Evolutionary conservation across 1,284 basidiomycete genomes (phyloP), one percentile per base, ranked within the genome.

Genomic region (Cryptococcus maquisensis): DNA sequence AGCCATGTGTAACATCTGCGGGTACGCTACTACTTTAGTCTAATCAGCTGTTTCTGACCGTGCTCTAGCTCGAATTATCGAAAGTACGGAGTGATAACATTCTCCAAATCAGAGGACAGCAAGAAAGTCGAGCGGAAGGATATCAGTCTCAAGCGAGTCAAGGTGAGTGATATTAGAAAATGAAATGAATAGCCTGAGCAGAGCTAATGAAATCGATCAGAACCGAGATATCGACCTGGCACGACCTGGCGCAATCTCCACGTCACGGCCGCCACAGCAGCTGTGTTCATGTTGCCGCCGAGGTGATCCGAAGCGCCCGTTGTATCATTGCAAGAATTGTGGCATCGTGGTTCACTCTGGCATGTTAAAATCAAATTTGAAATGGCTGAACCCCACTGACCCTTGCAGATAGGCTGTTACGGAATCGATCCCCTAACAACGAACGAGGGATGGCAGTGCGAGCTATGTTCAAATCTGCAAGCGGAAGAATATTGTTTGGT

Each of bases 1-100:
- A 82, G 80, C 90, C 44, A 82, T 93, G 61, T 91, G 90, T 73
- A 87, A 91, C 48, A 80, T 74, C 32, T 94, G 90, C 67, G 90
- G 90, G 48, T 71, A 54, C 61, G 70, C 64, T 79, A 81, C 37
- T 15, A 15, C 21, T 32, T 28, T 18, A 7, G 16, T 26, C 21
- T 5, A 21, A 36, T 45, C 5, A 13, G 12, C 35, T n/a, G 18
- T 18, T n/a, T 7, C 16, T 37, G 21, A n/a, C n/a, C 20, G 10
- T 39, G 28, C 7, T 50, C 23, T 13, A 68, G 66, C 1, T 65
- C 71, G 20, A 69, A 72, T 62, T 94, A 90, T 85, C 79, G 90
- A 61, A 93, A 92, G 74, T 94, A 94, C 69, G 90, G 89, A 0
- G 89, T 93, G 64, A 72, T 73, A 37, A 64, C 69, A 32, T 72